Conservation (phyloP, 768 basidiomycete species). For the Russula olivacea region DNA sequence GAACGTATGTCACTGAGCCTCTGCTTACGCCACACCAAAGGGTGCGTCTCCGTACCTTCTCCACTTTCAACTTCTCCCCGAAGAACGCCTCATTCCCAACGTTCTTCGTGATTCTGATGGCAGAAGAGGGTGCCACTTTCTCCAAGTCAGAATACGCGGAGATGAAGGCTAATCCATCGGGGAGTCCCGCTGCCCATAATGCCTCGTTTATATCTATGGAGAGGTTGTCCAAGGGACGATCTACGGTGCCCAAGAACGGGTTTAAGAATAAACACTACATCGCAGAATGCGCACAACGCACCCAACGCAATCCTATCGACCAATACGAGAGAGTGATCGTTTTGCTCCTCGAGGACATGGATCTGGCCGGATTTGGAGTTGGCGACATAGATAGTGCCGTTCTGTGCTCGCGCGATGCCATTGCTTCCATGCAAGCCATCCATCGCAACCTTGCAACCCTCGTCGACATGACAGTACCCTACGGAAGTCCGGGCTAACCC, state of each 20-base stretch:
- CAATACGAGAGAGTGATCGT: slow-evolving; percentile 52
- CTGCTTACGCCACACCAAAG: neutral
- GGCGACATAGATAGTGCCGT: slow-evolving; percentile 62
- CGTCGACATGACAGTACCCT: slow-evolving; percentile 55
- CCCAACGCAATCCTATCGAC: slow-evolving; percentile 51
- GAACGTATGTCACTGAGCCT: slow-evolving; percentile 16
- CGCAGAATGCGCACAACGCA: slow-evolving; percentile 27
- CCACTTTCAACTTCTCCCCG: slow-evolving; percentile 53
- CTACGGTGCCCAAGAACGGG: slow-evolving; percentile 30
- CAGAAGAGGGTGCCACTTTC: slow-evolving; percentile 42
- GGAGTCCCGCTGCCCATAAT: slow-evolving; percentile 56
- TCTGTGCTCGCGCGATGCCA: slow-evolving; percentile 47
- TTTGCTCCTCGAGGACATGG: slow-evolving; percentile 50
- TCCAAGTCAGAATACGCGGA: slow-evolving; percentile 43
- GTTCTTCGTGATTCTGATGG: slow-evolving; percentile 49
- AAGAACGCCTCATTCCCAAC: slow-evolving; percentile 46
- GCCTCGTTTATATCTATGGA: slow-evolving; percentile 53
- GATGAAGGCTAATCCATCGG: slow-evolving; percentile 34
- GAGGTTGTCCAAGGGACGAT: slow-evolving; percentile 54
- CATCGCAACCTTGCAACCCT: slow-evolving; percentile 57
- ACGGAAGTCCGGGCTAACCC: slow-evolving; percentile 39
- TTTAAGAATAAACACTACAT: neutral
- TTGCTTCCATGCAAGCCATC: slow-evolving; percentile 48
- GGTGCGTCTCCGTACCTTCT: slow-evolving; percentile 39
- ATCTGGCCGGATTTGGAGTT: slow-evolving; percentile 42